Evolutionary conservation across 345 rosid species (phyloP).

Genomic region (Anastatica hierochuntica): DNA sequence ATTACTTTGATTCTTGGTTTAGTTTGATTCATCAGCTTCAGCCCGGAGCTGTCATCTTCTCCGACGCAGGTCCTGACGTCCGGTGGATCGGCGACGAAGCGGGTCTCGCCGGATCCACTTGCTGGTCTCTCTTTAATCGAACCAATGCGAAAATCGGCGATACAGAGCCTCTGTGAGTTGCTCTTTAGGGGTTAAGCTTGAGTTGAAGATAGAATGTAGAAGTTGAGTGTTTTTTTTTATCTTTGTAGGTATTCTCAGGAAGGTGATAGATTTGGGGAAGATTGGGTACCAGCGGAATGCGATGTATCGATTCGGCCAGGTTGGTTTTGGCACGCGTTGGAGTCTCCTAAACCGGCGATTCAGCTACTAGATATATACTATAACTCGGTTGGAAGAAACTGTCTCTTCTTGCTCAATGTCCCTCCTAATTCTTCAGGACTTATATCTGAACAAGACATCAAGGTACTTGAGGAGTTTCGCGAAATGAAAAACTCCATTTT

Average conservation of each 20-base stretch:
- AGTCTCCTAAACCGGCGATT: constrained; percentile 60
- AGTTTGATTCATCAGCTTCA: constrained; percentile 71
- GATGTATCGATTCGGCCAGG: constrained; percentile 87
- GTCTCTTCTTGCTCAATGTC: constrained; percentile 60
- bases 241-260: constrained; percentile 38
- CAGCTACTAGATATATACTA: constrained; percentile 70
- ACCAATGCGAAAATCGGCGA: constrained; percentile 51
- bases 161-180: constrained; percentile 51
- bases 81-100: constrained; percentile 84
- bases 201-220: too few species aligned
- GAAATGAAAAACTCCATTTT: constrained; percentile 48
- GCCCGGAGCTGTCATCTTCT: constrained; percentile 64
- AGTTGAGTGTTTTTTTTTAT: background rate
- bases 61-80: constrained; percentile 76
- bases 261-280: constrained; percentile 63
- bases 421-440: constrained; percentile 88
- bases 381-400: constrained; percentile 75
- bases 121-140: constrained; percentile 80
- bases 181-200: background rate
- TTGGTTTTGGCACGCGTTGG: constrained; percentile 94
- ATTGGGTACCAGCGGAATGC: constrained; percentile 91
- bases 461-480: constrained; percentile 56
- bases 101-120: constrained; percentile 54
- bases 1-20: constrained; percentile 70
- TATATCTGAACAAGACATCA: constrained; percentile 56